phyloP scores from a whole-genome alignment of 108 stramenopile genomes.

The Aureococcus anophagefferens region DNA sequence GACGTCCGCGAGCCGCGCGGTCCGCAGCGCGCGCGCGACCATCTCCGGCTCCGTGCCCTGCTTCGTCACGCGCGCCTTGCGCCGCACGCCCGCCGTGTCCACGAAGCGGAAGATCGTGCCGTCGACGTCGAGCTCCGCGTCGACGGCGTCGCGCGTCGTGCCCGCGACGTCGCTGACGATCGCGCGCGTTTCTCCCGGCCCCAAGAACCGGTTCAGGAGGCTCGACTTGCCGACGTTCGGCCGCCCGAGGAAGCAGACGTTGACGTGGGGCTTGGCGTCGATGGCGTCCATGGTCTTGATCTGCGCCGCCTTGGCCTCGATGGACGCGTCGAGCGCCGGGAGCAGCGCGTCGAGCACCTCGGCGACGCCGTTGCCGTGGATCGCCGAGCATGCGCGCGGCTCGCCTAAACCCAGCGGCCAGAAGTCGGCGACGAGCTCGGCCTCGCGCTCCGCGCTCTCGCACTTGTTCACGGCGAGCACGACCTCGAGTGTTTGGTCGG shows the following conservation, averaged over 20 bases:
- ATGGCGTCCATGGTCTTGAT: slow-evolving; percentile 52
- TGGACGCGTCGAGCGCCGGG: slow-evolving; percentile 56
- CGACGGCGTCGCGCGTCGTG: slow-evolving; percentile 93
- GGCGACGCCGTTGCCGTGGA: slow-evolving; percentile 90
- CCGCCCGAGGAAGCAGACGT: slow-evolving; percentile 86
- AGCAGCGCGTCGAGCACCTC: slow-evolving; percentile 76
- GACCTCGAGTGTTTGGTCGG: slow-evolving; percentile 65
- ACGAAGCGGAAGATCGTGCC: slow-evolving; percentile 81
- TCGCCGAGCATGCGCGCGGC: slow-evolving; percentile 80
- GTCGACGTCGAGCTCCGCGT: slow-evolving; percentile 76
- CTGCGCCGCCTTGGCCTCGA: slow-evolving; percentile 36
- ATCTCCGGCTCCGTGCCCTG: slow-evolving; percentile 94
- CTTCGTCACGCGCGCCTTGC: slow-evolving; percentile 76
- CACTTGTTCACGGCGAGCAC: slow-evolving; percentile 91
- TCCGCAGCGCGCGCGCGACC: slow-evolving; percentile 89
- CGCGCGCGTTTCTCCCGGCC: slow-evolving; percentile 50
- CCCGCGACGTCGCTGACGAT: slow-evolving; percentile 92
- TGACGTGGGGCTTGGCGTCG: slow-evolving; percentile 42
- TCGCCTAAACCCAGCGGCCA: slow-evolving; percentile 90
- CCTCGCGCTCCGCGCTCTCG: slow-evolving; percentile 69
- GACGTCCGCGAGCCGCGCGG: slow-evolving; percentile 87
- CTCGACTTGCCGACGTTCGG: slow-evolving; percentile 95
- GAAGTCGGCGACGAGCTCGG: slow-evolving; percentile 73
- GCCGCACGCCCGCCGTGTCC: slow-evolving; percentile 94
- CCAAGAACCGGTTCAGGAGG: slow-evolving; percentile 83